phyloP scores from a whole-genome alignment of 148 eudicot species.

The Selenicereus undatus region DNA sequence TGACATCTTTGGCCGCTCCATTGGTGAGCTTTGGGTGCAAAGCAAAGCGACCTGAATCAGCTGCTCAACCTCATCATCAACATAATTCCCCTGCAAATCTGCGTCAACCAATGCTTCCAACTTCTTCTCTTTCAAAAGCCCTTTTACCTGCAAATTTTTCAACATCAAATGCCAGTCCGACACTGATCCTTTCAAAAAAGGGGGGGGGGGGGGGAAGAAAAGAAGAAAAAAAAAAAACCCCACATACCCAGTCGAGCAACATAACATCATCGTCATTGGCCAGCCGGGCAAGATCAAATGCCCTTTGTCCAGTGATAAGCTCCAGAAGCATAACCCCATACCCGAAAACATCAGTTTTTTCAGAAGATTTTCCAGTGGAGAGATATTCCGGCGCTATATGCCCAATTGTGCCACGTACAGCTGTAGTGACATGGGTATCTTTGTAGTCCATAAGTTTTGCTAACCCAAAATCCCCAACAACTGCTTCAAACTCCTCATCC shows the following conservation, averaged over 20 bases:
- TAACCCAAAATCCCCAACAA: slow-evolving; percentile 46
- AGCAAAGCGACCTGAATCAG: slow-evolving; percentile 38
- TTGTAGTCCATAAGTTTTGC: slow-evolving; percentile 52
- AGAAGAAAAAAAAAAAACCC: not conserved
- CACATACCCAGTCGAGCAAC: slow-evolving; percentile 53
- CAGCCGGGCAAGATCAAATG: slow-evolving; percentile 55
- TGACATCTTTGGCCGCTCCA: slow-evolving; percentile 39
- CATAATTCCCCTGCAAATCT: slow-evolving; percentile 37
- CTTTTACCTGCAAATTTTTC: slow-evolving; percentile 36
- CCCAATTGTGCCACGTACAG: slow-evolving; percentile 49
- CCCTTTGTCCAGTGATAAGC: slow-evolving; percentile 55
- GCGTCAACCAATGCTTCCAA: slow-evolving; percentile 40
- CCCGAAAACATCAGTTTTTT: slow-evolving; percentile 54
- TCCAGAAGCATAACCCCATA: slow-evolving; percentile 54
- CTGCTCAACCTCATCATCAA: slow-evolving; percentile 35
- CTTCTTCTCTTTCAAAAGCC: slow-evolving; percentile 39
- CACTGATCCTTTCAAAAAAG: too few relatives aligned
- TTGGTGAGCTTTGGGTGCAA: slow-evolving; percentile 33
- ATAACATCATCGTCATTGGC: slow-evolving; percentile 55
- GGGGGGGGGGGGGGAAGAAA: not conserved
- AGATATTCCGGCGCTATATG: slow-evolving; percentile 53
- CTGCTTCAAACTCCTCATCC: slow-evolving; percentile 50
- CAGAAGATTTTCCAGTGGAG: slow-evolving; percentile 52
- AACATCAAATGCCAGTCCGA: not conserved
- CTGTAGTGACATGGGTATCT: slow-evolving; percentile 51